Conservation (phyloP, 1,139 yeast species). For the Candida neerlandica region DNA sequence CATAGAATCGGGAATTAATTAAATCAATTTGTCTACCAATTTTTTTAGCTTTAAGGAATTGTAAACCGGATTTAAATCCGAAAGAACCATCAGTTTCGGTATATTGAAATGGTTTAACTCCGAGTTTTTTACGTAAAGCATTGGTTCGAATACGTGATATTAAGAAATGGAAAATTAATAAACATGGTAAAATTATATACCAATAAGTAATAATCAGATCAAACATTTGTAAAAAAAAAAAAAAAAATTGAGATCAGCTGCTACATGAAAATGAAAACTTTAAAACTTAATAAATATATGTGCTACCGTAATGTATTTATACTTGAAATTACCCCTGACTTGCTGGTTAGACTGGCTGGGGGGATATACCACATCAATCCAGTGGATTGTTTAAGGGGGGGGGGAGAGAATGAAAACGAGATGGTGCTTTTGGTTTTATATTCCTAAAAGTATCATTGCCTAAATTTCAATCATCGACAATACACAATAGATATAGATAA, state of each 20-base stretch:
- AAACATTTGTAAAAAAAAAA: neutral
- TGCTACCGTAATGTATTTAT: too few relatives aligned
- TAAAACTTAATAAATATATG: too few relatives aligned
- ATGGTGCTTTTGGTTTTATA: too few relatives aligned
- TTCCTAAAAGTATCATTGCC: too few relatives aligned
- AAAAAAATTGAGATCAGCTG: neutral
- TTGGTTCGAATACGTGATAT: neutral
- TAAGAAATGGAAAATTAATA: neutral
- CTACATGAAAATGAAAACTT: too few relatives aligned
- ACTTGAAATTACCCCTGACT: too few relatives aligned
- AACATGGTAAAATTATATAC: neutral
- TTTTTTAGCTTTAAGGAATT: constrained; percentile 15
- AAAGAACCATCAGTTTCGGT: constrained; percentile 19
- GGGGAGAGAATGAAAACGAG: too few relatives aligned
- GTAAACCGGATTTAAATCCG: constrained; percentile 18
- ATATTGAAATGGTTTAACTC: constrained; percentile 20
- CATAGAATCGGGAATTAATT: constrained; percentile 4
- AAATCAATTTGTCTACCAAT: constrained; percentile 16
- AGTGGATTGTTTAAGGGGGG: too few relatives aligned
- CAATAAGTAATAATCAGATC: neutral
- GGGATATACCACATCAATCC: too few relatives aligned
- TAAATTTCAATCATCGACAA: too few relatives aligned
- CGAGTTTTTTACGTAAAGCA: constrained; percentile 16
- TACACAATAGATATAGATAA: too few relatives aligned
- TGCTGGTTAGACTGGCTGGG: too few relatives aligned